phyloP scores from a whole-genome alignment of 257 asterid species.

The Solanum pennellii region DNA sequence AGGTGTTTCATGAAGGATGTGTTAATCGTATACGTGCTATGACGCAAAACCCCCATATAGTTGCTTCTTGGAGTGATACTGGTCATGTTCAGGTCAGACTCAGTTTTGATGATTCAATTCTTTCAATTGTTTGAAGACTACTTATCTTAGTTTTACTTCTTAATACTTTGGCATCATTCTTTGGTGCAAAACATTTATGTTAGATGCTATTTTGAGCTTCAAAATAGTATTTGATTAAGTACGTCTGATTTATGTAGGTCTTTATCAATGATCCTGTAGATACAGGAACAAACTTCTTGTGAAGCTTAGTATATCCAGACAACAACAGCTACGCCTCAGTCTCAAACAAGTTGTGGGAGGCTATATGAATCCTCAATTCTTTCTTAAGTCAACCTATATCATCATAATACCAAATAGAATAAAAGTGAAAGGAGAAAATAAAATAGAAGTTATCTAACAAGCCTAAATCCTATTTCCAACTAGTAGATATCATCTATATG shows the following conservation, averaged over 20 bases:
- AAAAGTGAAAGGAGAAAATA: no score
- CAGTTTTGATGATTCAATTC: neutral
- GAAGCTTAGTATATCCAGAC: no score
- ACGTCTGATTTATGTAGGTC: neutral
- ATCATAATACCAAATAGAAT: no score
- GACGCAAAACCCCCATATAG: slow-evolving; percentile 68
- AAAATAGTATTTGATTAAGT: neutral
- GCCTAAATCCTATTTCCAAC: no score
- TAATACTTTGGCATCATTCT: neutral
- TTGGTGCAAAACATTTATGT: neutral
- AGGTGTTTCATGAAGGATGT: slow-evolving; percentile 22
- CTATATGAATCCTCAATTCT: no score
- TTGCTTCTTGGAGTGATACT: slow-evolving; percentile 84
- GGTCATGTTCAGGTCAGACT: slow-evolving; percentile 75
- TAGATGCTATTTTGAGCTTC: neutral
- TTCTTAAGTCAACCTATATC: no score
- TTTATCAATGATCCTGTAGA: neutral
- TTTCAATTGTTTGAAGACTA: neutral
- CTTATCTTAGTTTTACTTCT: neutral
- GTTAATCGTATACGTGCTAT: slow-evolving; percentile 85
- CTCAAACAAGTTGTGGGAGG: no score
- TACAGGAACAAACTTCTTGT: neutral
- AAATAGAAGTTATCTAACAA: no score
- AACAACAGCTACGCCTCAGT: no score
- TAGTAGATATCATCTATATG: no score